Base-by-base conservation (phyloP, 805 yeast species). In the Saturnispora besseyi region DNA sequence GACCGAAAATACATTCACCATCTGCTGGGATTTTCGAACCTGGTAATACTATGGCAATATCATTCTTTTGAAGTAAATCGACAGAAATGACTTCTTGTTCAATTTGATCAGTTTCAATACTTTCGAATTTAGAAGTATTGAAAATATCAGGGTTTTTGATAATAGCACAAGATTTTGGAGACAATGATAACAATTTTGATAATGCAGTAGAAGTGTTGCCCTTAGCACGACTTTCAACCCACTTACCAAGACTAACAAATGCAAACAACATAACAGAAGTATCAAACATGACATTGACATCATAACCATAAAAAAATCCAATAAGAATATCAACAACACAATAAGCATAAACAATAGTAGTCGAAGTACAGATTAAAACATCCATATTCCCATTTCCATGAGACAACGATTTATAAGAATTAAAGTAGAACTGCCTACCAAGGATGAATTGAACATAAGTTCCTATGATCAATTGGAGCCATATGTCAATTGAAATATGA, bases 21-120 rank as follows among this genome's bases (percentile, higher is more conserved):
- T 93, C 99, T 1, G 96, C 89, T 1, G 98, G 96, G 3, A 93
- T 76, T 57, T 81, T 87, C 47, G 82, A 82, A 10, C 99, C 99
- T 0, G 98, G 95, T 43, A 80, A 72, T 3, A 93, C 75, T 15
- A 87, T 74, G 0, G 87, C 83, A 30, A 86, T 73, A 64, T 93
- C 99, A 58, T 78, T 75, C 9, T 74, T 70, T 61, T 93, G 96
- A 41, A 93, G 66, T 52, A 86, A 74, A 56, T 88, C 96, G 26
- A 88, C 78, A 29, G 84, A 72, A n/a, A 93, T 76, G 10, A 59
- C 66, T 49, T 72, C 70, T 22, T 77, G 75, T 3, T 65, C 63
- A 13, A 74, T 59, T 34, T 44, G 53, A 13, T 55, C 41, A 21
- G 53, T 50, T 36, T 53, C 54, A 3, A 59, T 28, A 5, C 51